Percentiles rank a stretch among this genome's conserved stretches.
Evolutionary conservation across 2,329 filamentous ascomycete genomes (phyloP).

Genomic region (Paecilomyces variotii): DNA sequence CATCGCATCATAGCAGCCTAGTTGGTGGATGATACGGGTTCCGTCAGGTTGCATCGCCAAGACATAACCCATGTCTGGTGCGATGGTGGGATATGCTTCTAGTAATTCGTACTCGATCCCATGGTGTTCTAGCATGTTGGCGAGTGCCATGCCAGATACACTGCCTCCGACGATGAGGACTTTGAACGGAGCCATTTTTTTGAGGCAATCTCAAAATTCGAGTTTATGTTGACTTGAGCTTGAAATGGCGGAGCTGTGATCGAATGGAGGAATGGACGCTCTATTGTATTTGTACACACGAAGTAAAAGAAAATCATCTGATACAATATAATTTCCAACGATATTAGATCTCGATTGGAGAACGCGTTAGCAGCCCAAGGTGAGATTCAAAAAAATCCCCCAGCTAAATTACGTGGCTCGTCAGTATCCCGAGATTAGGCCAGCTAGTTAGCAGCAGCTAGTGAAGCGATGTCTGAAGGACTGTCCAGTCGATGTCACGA

Average conservation of each 20-base stretch:
- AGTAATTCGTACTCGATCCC: slow-evolving; percentile 6
- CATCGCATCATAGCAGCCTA: background rate
- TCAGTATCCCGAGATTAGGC: too few species aligned
- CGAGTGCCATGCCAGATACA: slow-evolving; percentile 5
- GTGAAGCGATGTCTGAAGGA: too few species aligned
- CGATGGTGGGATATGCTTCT: slow-evolving; percentile 4
- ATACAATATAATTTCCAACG: too few species aligned
- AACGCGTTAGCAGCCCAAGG: too few species aligned
- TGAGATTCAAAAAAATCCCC: too few species aligned
- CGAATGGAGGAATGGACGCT: background rate
- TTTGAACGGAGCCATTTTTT: slow-evolving; percentile 4
- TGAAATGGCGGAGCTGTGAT: background rate
- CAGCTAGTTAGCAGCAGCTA: too few species aligned
- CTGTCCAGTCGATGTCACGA: too few species aligned
- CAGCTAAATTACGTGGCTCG: too few species aligned
- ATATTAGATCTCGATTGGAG: too few species aligned
- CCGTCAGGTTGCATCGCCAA: background rate
- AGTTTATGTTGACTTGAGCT: background rate
- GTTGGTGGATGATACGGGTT: slow-evolving; percentile 1
- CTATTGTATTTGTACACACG: too few species aligned
- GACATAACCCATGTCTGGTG: slow-evolving; percentile 2
- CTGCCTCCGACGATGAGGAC: slow-evolving; percentile 9
- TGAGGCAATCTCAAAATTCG: background rate
- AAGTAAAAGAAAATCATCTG: too few species aligned
- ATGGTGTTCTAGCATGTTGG: slow-evolving; percentile 6